Conservation (phyloP, 768 basidiomycete species). For the Lactarius tabidus region DNA sequence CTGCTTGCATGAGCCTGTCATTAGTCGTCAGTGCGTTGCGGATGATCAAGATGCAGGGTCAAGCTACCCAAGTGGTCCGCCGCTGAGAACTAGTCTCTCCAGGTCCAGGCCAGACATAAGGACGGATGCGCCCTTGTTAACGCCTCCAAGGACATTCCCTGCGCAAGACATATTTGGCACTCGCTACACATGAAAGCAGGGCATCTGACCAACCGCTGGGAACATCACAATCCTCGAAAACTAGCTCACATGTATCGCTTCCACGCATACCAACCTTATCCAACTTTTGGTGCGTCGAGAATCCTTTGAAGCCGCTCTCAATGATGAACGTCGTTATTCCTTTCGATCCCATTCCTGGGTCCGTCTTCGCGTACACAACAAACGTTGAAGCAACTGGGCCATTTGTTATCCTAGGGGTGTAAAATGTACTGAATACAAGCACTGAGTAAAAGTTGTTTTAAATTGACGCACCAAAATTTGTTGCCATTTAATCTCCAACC, state of each 20-base stretch:
- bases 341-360: slow-evolving; percentile 70
- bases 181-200: slow-evolving; percentile 9
- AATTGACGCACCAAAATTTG: slow-evolving; percentile 76
- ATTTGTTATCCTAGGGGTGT: slow-evolving; percentile 80
- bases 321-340: slow-evolving; percentile 92
- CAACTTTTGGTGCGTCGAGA: slow-evolving; percentile 85
- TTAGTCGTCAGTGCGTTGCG: neutral
- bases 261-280: slow-evolving; percentile 98
- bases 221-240: slow-evolving; percentile 87
- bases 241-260: slow-evolving; percentile 89
- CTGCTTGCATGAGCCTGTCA: slow-evolving; percentile 82
- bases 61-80: slow-evolving; percentile 81
- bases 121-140: slow-evolving; percentile 78
- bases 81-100: slow-evolving; percentile 86
- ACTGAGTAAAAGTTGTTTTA: neutral
- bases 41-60: neutral
- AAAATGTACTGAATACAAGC: neutral
- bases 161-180: neutral
- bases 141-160: slow-evolving; percentile 82
- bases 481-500: slow-evolving; percentile 83
- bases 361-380: slow-evolving; percentile 90
- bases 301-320: slow-evolving; percentile 77
- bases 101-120: slow-evolving; percentile 94
- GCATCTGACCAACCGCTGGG: slow-evolving; percentile 61
- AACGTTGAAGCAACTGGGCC: slow-evolving; percentile 88